phyloP scores from a whole-genome alignment of 2,329 filamentous ascomycete genomes.

The Calonectria multiphialidica region DNA sequence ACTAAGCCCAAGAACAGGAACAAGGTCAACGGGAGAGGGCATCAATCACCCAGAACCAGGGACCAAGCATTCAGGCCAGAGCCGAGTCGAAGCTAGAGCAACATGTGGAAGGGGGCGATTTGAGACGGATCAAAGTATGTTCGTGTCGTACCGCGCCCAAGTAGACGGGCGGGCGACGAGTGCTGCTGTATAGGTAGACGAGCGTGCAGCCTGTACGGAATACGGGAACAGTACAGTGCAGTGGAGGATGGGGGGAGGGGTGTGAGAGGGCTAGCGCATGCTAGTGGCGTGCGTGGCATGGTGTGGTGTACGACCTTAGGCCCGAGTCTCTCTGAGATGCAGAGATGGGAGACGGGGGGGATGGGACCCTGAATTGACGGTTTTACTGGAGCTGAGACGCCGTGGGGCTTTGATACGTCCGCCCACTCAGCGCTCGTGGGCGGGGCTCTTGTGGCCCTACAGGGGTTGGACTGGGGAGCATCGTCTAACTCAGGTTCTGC shows the following conservation, averaged over 20 bases:
- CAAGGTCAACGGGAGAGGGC: conserved; percentile 5
- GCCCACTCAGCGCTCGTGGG: conserved; percentile 23
- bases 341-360: conserved; percentile 15
- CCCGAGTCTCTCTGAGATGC: conserved; percentile 3
- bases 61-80: conserved; percentile 2
- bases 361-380: conserved; percentile 43
- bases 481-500: conserved; percentile 12
- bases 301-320: background rate
- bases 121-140: conserved; percentile 4
- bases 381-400: conserved; percentile 33
- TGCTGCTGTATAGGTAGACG: background rate
- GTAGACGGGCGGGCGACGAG: conserved; percentile 7
- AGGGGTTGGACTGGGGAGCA: conserved; percentile 21
- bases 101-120: conserved; percentile 14
- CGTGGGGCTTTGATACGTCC: conserved; percentile 24
- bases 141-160: background rate
- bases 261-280: background rate
- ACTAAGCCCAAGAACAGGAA: conserved; percentile 6
- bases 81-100: background rate
- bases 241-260: background rate
- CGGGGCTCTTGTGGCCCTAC: conserved; percentile 26
- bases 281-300: background rate
- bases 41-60: background rate
- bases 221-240: background rate
- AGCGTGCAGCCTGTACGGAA: background rate